These are phyloP conservation scores for Arthrocladium fulminans DNA, from an alignment of 2,329 filamentous ascomycete genomes.

Conservation along the genomic window DNA sequence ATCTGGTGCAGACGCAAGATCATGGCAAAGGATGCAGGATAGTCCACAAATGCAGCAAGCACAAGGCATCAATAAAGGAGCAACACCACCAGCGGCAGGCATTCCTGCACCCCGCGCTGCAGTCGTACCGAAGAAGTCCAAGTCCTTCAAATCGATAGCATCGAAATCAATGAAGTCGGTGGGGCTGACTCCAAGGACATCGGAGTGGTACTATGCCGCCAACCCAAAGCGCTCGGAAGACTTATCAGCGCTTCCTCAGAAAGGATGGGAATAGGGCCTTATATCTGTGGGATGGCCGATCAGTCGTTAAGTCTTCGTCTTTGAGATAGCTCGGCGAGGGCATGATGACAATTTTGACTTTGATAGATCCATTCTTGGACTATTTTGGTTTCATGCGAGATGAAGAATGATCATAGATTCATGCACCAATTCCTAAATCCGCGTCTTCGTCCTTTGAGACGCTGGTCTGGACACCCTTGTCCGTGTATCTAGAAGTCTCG, in stretches of 20 bases:
- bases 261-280: slow-evolving; percentile 4
- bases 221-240: slow-evolving; percentile 8
- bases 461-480: too few relatives aligned
- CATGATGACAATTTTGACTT: too few relatives aligned
- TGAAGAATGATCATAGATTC: slow-evolving; percentile 3
- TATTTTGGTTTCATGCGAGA: background rate
- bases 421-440: background rate
- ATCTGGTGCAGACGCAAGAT: background rate
- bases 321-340: background rate
- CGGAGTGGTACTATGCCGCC: slow-evolving; percentile 7
- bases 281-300: background rate
- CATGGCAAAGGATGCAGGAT: slow-evolving; percentile 6
- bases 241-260: slow-evolving; percentile 6
- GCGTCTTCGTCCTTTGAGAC: background rate
- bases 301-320: background rate
- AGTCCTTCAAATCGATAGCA: slow-evolving; percentile 1
- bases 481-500: too few relatives aligned
- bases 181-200: slow-evolving; percentile 3
- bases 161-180: slow-evolving; percentile 5
- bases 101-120: background rate
- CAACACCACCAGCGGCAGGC: background rate
- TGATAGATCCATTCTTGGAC: too few relatives aligned
- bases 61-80: background rate
- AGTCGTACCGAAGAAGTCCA: background rate
- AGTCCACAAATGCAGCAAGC: background rate